Conservation (phyloP, 1,139 yeast genomes). For the Zygoascus hellenicus region DNA sequence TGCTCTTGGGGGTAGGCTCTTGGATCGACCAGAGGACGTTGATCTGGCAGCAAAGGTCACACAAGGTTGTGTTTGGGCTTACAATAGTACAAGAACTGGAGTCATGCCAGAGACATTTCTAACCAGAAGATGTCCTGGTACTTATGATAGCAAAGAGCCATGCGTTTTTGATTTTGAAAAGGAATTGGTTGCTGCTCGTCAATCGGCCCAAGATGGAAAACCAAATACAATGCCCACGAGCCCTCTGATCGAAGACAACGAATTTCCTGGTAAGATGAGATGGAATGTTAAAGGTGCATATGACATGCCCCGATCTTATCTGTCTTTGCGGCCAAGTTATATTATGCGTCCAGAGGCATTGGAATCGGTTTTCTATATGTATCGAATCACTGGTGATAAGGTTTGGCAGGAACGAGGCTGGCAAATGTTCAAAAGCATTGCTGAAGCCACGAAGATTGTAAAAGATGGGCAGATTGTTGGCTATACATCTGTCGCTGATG, state of each 20-base stretch:
- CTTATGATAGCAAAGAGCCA: conserved; percentile 24
- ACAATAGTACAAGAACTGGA: conserved; percentile 40
- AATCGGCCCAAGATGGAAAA: not conserved
- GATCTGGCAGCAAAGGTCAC: conserved; percentile 56
- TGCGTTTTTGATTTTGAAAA: conserved; percentile 23
- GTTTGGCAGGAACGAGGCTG: conserved; percentile 69
- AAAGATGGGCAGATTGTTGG: conserved; percentile 41
- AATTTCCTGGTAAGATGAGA: conserved; percentile 40
- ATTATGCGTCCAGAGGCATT: conserved; percentile 70
- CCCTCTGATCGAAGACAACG: not conserved
- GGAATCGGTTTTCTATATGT: conserved; percentile 68
- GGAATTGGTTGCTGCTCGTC: conserved; percentile 9
- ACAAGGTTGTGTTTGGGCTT: conserved; percentile 62
- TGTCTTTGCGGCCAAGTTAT: conserved; percentile 44
- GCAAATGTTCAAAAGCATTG: conserved; percentile 52
- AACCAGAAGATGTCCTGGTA: conserved; percentile 35
- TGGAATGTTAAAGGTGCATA: conserved; percentile 29
- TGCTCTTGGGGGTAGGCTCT: conserved; percentile 59
- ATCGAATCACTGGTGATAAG: conserved; percentile 66
- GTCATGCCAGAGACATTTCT: conserved; percentile 42
- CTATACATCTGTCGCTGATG: conserved; percentile 48
- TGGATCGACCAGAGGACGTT: conserved; percentile 47
- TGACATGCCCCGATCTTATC: conserved; percentile 35
- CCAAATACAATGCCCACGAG: conserved; percentile 7
- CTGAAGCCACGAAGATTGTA: conserved; percentile 25